Evolutionary conservation across 2,329 filamentous ascomycete species (phyloP).

Genomic region (Hansfordia pulvinata): DNA sequence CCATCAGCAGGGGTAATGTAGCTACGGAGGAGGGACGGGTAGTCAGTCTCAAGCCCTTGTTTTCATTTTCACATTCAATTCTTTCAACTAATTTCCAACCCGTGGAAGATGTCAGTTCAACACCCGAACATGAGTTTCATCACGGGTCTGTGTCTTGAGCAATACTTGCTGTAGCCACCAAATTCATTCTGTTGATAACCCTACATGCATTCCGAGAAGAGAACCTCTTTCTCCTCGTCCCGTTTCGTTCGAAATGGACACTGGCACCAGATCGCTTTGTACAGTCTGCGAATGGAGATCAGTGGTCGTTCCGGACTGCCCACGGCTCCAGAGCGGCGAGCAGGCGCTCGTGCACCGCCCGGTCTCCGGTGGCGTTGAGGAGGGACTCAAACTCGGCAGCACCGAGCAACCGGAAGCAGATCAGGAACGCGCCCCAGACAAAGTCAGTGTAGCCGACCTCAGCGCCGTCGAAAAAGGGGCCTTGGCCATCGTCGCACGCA

Average conservation of each 20-base stretch:
- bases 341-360: slow-evolving; percentile 21
- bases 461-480: slow-evolving; percentile 47
- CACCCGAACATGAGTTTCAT: too few relatives aligned
- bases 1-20: too few relatives aligned
- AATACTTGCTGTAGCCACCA: neutral
- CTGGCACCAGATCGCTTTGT: too few relatives aligned
- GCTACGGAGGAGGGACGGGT: too few relatives aligned
- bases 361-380: slow-evolving; percentile 22
- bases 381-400: slow-evolving; percentile 19
- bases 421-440: slow-evolving; percentile 30
- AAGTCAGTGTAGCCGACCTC: slow-evolving; percentile 44
- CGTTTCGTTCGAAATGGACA: too few relatives aligned
- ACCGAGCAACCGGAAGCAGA: slow-evolving; percentile 21
- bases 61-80: too few relatives aligned
- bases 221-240: too few relatives aligned
- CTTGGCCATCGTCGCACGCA: slow-evolving; percentile 44
- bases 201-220: neutral
- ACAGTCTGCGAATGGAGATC: too few relatives aligned
- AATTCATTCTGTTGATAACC: neutral
- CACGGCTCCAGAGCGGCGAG: slow-evolving; percentile 26
- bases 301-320: slow-evolving; percentile 24
- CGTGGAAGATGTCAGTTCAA: too few relatives aligned
- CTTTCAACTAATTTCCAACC: too few relatives aligned
- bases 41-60: too few relatives aligned
- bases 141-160: neutral